Evolutionary conservation across 495 filamentous ascomycete species (phyloP).

Genomic region (Lichina pygmaea): DNA sequence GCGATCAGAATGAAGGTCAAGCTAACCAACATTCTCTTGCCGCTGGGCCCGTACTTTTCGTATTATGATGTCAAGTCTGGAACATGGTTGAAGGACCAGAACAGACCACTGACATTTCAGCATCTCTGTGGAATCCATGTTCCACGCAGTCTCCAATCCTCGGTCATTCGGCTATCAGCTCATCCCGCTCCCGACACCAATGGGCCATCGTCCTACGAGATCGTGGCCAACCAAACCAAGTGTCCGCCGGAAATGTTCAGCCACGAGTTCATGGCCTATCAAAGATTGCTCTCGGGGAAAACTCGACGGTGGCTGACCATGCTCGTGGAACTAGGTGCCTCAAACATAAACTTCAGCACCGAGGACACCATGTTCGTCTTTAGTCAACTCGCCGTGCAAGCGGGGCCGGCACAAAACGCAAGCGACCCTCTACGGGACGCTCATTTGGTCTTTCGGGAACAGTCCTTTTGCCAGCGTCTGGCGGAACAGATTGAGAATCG

Average conservation of each 20-base stretch:
- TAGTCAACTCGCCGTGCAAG: conserved; percentile 17
- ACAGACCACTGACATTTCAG: conserved; percentile 8
- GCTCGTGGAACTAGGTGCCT: not conserved
- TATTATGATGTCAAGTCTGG: conserved; percentile 9
- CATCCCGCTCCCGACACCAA: conserved; percentile 7
- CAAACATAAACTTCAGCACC: conserved; percentile 13
- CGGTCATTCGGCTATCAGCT: conserved; percentile 3
- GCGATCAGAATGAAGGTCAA: conserved; percentile 7
- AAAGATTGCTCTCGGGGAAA: conserved; percentile 18
- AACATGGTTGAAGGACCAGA: conserved; percentile 7
- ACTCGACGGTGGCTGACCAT: conserved; percentile 4
- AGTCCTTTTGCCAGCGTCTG: conserved; percentile 17
- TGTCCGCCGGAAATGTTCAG: conserved; percentile 19
- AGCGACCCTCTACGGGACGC: conserved; percentile 12
- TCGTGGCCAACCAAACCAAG: conserved; percentile 23
- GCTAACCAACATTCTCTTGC: conserved; percentile 8
- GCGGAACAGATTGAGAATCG: conserved; percentile 15
- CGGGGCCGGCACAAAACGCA: conserved; percentile 14
- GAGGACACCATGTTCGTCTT: conserved; percentile 18
- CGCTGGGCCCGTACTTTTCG: conserved; percentile 9
- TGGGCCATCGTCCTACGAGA: conserved; percentile 24
- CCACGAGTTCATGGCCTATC: conserved; percentile 24
- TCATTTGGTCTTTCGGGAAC: conserved; percentile 20
- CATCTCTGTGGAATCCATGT: conserved; percentile 9
- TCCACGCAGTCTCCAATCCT: conserved; percentile 7